phyloP scores from a whole-genome alignment of 192 early-diverging fungal species.

The Allomyces macrogynus region DNA sequence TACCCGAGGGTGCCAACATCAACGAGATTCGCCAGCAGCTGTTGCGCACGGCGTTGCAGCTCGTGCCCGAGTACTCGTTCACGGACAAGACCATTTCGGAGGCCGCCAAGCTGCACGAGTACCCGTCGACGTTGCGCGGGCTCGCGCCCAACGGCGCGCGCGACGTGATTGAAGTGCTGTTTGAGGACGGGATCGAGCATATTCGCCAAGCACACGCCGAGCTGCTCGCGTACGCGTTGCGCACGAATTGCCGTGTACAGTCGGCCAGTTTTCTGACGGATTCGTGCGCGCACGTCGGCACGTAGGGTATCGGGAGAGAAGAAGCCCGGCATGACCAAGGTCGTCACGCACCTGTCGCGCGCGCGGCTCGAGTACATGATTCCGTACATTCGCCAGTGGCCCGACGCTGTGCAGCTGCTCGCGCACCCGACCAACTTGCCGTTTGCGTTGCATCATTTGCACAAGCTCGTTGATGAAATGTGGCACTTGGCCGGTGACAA shows the following conservation, averaged over 20 bases:
- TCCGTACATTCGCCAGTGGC: background rate
- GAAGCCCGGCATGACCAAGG: constrained; percentile 6
- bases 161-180: constrained; percentile 53
- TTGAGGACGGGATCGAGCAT: constrained; percentile 37
- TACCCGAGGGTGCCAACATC: background rate
- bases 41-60: constrained; percentile 38
- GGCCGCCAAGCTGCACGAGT: constrained; percentile 45
- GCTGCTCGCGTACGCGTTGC: constrained; percentile 8
- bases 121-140: constrained; percentile 47
- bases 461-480: constrained; percentile 57
- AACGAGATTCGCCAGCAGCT: constrained; percentile 9
- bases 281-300: constrained; percentile 9
- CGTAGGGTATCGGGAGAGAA: constrained; percentile 20
- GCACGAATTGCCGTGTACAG: background rate
- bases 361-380: constrained; percentile 1
- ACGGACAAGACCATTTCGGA: constrained; percentile 35
- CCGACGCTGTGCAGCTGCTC: constrained; percentile 47
- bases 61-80: constrained; percentile 58
- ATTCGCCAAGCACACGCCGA: constrained; percentile 39
- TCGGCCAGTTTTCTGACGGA: constrained; percentile 4
- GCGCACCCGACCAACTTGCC: constrained; percentile 57
- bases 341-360: background rate
- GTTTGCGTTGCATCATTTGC: constrained; percentile 43
- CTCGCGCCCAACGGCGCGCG: constrained; percentile 39
- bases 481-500: constrained; percentile 74